Base-by-base conservation (phyloP, 116 monocot species). In the Iris pallida region DNA sequence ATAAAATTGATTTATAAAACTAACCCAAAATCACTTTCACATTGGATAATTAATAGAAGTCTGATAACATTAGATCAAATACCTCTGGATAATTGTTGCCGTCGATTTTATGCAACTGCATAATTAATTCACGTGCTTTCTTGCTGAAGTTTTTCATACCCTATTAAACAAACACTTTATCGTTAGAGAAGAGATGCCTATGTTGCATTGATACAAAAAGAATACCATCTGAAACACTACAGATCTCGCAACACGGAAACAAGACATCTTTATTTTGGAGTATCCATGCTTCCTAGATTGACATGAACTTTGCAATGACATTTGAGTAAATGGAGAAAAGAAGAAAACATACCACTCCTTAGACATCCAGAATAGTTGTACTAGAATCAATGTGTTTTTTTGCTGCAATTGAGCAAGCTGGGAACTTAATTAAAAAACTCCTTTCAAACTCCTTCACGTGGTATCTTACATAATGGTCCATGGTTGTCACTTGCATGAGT, bases 351-450 rank as follows among this genome's bases (percentile, higher is more conserved):
- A 97, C 97, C 89, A 97, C 89, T 10, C 97, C 97, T 72, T 97
- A 92, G 45, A 97, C 97, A 92, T 97, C 93, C n/a, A 98, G 79
- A 80, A 98, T 90, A 47, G 98, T 93, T 15, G 97, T 98, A 61
- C 85, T 98, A 15, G 88, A 85, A 77, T 93, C 93, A 66, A 98
- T 88, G 78, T 98, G 98, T 71, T 66, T 87, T 67, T 93, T 98
- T 51, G 90, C 88, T 65, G 90, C 90, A 82, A 98, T 76, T 75
- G 98, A 88, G 64, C 98, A 98, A 40, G 98, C 93, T 61, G 98
- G 98, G 49, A 92, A 93, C 78, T 90, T 98, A 40, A 92, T 80
- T 47, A 68, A 61, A 63, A 98, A 98, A 82, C 87, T 80, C 71
- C 68, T 83, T 75, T 98, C 98, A 76, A 98, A 90, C 71, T 90